These are phyloP conservation scores for Collybiopsis luxurians DNA, from an alignment of 768 basidiomycete species.

Conservation along the genomic window DNA sequence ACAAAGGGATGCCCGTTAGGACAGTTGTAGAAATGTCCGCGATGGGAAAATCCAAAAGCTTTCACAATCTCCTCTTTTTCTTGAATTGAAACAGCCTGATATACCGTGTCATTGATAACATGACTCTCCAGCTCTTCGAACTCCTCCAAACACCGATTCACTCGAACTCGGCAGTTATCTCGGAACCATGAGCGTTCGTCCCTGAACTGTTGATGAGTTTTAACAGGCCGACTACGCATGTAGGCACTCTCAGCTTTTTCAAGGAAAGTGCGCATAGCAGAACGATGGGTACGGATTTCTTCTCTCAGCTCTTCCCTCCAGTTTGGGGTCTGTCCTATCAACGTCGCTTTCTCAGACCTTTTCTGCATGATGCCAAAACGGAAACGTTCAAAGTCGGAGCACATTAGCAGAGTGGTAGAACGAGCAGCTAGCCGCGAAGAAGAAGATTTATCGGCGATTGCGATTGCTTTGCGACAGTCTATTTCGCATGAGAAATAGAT, in stretches of 20 bases:
- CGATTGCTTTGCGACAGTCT: conserved; percentile 45
- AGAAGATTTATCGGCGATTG: conserved; percentile 45
- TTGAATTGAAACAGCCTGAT: conserved; percentile 48
- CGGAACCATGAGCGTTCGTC: conserved; percentile 40
- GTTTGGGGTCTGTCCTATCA: not conserved
- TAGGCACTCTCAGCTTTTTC: conserved; percentile 18
- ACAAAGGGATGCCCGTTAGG: conserved; percentile 63
- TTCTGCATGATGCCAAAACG: conserved; percentile 36
- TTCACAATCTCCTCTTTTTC: conserved; percentile 51
- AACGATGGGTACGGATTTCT: not conserved
- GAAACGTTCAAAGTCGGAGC: conserved; percentile 47
- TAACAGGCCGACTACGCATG: conserved; percentile 13
- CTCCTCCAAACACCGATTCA: conserved; percentile 38
- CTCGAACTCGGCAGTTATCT: conserved; percentile 36
- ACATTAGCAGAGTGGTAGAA: conserved; percentile 40
- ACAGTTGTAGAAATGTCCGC: conserved; percentile 46
- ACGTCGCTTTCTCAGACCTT: conserved; percentile 16
- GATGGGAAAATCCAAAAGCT: conserved; percentile 39
- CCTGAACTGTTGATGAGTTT: conserved; percentile 15
- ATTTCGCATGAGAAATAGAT: conserved; percentile 41
- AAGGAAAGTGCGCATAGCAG: conserved; percentile 30
- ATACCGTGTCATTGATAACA: conserved; percentile 42
- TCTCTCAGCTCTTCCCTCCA: not conserved
- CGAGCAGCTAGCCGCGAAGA: conserved; percentile 51
- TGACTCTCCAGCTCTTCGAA: conserved; percentile 41